phyloP scores from a whole-genome alignment of 106 monocot genomes.

The Dendrobium huoshanense region DNA sequence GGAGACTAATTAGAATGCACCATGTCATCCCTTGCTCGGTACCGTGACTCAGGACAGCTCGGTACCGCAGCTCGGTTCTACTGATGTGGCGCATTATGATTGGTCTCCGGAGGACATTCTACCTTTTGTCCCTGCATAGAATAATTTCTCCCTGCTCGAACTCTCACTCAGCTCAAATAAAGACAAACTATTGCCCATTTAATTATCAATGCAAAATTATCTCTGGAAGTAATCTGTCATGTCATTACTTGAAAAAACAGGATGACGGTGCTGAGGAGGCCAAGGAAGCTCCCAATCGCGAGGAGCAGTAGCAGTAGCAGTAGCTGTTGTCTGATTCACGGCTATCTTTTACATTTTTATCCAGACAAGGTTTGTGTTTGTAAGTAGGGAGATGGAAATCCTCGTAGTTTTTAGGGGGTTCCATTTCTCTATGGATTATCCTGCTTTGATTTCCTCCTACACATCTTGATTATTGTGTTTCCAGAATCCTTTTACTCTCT shows the following conservation, averaged over 20 bases:
- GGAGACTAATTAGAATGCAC: too few species aligned
- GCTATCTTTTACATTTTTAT: not conserved
- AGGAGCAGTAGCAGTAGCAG: not conserved
- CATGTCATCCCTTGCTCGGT: too few species aligned
- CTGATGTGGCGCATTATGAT: too few species aligned
- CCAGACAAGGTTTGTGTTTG: not conserved
- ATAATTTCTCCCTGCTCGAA: too few species aligned
- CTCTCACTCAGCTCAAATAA: too few species aligned
- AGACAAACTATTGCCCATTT: not conserved
- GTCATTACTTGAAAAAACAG: not conserved
- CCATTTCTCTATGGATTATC: not conserved
- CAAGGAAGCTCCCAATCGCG: conserved; percentile 4
- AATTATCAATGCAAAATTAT: not conserved
- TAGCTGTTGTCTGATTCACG: not conserved
- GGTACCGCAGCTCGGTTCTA: too few species aligned
- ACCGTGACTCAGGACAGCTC: too few species aligned
- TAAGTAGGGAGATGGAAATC: not conserved
- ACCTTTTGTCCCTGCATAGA: too few species aligned
- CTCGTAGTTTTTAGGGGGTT: not conserved
- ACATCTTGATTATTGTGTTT: not conserved
- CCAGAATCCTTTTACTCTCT: not conserved
- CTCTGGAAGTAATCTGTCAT: not conserved
- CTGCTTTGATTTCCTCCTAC: not conserved
- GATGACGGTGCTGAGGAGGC: conserved; percentile 6
- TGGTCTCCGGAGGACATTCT: too few species aligned